These are phyloP conservation scores for Alternaria sp. DNA, from an alignment of 2,329 filamentous ascomycete genomes.

Conservation along the genomic window DNA sequence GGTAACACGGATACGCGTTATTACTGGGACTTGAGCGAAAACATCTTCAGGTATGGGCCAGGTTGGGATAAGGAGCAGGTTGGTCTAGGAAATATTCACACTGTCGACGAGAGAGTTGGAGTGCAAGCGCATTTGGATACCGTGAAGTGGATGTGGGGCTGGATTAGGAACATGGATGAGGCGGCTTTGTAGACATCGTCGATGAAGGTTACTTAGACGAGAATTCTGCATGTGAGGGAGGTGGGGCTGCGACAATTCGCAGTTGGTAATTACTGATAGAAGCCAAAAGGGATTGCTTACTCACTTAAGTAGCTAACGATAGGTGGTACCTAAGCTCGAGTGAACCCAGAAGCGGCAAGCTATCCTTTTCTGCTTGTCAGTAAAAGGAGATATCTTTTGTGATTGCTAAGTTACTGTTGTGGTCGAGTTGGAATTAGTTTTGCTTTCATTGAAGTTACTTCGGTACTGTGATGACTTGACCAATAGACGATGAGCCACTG, in stretches of 20 bases:
- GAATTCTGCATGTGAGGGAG: not conserved
- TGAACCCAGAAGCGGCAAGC: too few species aligned
- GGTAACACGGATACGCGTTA: slow-evolving; percentile 64
- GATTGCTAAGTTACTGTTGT: too few species aligned
- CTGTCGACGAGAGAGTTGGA: slow-evolving; percentile 60
- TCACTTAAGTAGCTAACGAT: not conserved
- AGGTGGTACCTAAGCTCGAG: too few species aligned
- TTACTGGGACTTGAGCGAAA: slow-evolving; percentile 62
- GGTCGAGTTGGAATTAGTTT: too few species aligned
- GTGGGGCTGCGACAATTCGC: not conserved
- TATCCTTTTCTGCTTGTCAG: too few species aligned
- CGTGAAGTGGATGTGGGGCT: slow-evolving; percentile 55
- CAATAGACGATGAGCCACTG: too few species aligned
- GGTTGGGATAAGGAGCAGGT: slow-evolving; percentile 54
- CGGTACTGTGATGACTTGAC: too few species aligned
- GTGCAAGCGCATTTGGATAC: slow-evolving; percentile 56
- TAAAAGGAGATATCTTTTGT: too few species aligned
- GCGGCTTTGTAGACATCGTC: slow-evolving; percentile 42
- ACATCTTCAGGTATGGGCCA: slow-evolving; percentile 63
- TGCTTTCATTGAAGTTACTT: too few species aligned
- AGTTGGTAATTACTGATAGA: not conserved
- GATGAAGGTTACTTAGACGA: not conserved
- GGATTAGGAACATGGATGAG: slow-evolving; percentile 58
- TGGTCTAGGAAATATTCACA: slow-evolving; percentile 58
- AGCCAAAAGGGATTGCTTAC: not conserved